Conservation (phyloP, 176 grass and related monocot species). For the Avena sativa region DNA sequence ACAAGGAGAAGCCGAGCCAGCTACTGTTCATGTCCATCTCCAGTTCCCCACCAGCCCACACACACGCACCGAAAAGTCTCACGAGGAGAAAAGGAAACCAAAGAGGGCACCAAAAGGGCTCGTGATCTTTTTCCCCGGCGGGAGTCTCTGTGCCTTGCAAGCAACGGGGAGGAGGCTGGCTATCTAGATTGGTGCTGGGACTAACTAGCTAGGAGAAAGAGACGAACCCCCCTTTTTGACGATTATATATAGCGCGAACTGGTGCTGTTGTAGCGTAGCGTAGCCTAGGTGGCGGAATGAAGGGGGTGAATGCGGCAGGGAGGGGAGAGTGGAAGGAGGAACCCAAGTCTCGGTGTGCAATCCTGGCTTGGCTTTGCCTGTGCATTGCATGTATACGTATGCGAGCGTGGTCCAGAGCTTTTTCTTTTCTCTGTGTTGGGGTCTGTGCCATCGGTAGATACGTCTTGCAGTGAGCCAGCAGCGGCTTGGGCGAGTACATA, state of each 20-base stretch:
- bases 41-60: not conserved
- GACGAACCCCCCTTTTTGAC: conserved; percentile 19
- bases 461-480: conserved; percentile 27
- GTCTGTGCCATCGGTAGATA: conserved; percentile 47
- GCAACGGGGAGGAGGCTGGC: conserved; percentile 12
- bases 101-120: not conserved
- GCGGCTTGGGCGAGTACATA: too few relatives aligned
- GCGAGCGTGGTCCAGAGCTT: conserved; percentile 50
- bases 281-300: conserved; percentile 7
- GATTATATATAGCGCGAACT: conserved; percentile 39
- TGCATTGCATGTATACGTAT: conserved; percentile 24
- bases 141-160: conserved; percentile 42
- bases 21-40: conserved; percentile 70
- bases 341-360: conserved; percentile 46
- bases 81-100: too few relatives aligned
- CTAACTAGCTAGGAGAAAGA: conserved; percentile 15
- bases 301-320: not conserved
- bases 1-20: conserved; percentile 81
- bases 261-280: conserved; percentile 14
- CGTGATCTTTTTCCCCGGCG: conserved; percentile 7
- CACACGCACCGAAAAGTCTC: too few relatives aligned
- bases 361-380: not conserved
- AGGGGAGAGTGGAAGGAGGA: not conserved
- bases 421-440: conserved; percentile 28
- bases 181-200: conserved; percentile 36